Evolutionary conservation across 441 rosid genomes (phyloP).

Genomic region (Melastoma candidum): DNA sequence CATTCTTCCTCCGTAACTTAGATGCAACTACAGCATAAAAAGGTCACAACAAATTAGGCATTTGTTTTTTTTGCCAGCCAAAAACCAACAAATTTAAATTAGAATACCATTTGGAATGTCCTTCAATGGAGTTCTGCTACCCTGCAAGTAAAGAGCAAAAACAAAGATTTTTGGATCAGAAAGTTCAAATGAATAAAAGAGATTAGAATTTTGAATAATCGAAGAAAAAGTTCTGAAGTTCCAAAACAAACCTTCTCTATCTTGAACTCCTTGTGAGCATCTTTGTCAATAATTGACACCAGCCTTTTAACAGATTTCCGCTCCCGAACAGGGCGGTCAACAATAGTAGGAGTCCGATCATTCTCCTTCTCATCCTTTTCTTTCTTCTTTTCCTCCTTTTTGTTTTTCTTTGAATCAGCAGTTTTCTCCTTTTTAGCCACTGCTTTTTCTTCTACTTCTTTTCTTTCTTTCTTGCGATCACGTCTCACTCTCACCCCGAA

Average conservation of each 20-base stretch:
- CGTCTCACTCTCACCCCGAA: background rate
- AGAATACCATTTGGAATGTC: conserved; percentile 89
- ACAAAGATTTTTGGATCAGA: conserved; percentile 8
- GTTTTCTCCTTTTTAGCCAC: conserved; percentile 29
- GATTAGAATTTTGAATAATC: conserved; percentile 3
- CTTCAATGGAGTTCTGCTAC: conserved; percentile 69
- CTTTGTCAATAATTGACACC: conserved; percentile 73
- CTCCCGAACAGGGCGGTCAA: conserved; percentile 90
- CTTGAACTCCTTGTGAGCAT: conserved; percentile 59
- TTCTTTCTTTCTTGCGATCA: background rate
- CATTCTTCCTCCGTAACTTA: conserved; percentile 74
- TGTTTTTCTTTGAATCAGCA: conserved; percentile 30
- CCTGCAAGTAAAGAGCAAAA: conserved; percentile 50
- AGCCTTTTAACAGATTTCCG: conserved; percentile 93
- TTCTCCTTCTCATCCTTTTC: conserved; percentile 34
- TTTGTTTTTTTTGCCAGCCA: background rate
- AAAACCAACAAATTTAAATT: conserved; percentile 1
- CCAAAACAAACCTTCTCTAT: conserved; percentile 55
- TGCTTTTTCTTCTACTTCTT: conserved; percentile 22
- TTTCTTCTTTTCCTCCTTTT: conserved; percentile 42
- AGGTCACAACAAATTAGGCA: conserved; percentile 10
- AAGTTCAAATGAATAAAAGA: conserved; percentile 2
- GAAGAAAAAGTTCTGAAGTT: too few species aligned
- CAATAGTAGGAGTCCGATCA: conserved; percentile 58
- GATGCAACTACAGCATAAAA: conserved; percentile 53